These are phyloP conservation scores for Yamadazyma dendronema DNA, from an alignment of 1,139 yeast species.

Conservation along the genomic window DNA sequence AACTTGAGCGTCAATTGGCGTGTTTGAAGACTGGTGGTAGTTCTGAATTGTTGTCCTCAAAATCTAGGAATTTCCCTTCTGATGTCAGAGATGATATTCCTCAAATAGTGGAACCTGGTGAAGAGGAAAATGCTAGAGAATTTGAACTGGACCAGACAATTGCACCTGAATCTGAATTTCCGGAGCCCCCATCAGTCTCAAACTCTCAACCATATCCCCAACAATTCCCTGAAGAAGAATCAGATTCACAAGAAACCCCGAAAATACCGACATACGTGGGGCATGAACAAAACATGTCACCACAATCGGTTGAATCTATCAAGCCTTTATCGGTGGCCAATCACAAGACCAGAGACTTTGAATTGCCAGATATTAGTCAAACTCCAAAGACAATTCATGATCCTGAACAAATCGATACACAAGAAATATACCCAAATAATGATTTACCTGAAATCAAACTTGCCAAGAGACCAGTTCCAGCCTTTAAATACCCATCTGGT, in stretches of 20 bases:
- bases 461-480: conserved; percentile 7
- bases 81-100: neutral
- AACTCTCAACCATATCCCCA: conserved; percentile 3
- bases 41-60: conserved; percentile 6
- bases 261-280: conserved; percentile 3
- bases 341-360: conserved; percentile 8
- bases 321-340: conserved; percentile 21
- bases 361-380: conserved; percentile 16
- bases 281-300: conserved; percentile 1
- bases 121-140: neutral
- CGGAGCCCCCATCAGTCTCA: neutral
- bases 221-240: conserved; percentile 10
- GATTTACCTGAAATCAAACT: conserved; percentile 6
- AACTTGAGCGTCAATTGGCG: conserved; percentile 41
- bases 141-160: neutral
- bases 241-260: conserved; percentile 1
- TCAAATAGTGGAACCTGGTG: neutral
- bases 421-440: neutral
- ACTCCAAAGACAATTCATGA: conserved; percentile 11
- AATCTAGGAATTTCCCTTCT: neutral
- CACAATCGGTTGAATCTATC: conserved; percentile 22
- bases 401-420: neutral
- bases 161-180: neutral
- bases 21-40: conserved; percentile 32
- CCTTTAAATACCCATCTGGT: conserved; percentile 51